Percentiles rank a stretch among this genome's conserved stretches.
Evolutionary conservation across 2,329 filamentous ascomycete species (phyloP).

Genomic region (Aspergillus fijiensis): DNA sequence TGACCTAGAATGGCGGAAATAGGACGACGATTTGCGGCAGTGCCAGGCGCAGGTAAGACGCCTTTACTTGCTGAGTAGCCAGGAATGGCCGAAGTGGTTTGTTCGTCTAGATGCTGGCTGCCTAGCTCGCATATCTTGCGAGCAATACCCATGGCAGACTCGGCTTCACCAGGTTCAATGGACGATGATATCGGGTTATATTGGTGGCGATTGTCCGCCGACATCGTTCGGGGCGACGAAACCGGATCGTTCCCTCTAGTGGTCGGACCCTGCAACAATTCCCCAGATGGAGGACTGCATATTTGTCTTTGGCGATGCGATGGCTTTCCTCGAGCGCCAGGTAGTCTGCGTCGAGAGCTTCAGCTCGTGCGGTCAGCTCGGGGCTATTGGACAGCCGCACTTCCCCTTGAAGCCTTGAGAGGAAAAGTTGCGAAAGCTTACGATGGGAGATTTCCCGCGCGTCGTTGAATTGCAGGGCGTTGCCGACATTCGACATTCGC

Average conservation of each 20-base stretch:
- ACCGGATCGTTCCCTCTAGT: not conserved
- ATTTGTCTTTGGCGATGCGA: not conserved
- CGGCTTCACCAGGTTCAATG: constrained; percentile 29
- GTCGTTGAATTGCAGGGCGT: constrained; percentile 1
- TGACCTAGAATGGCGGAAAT: constrained; percentile 30
- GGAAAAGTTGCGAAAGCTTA: not conserved
- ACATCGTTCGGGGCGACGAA: not conserved
- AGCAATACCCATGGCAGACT: constrained; percentile 39
- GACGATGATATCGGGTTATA: constrained; percentile 2
- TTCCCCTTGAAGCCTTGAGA: not conserved
- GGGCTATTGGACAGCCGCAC: not conserved
- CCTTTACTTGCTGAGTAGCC: constrained; percentile 25
- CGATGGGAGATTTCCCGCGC: constrained; percentile 14
- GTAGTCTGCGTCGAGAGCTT: not conserved
- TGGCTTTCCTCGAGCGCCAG: not conserved
- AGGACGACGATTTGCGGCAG: constrained; percentile 19
- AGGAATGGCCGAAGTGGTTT: constrained; percentile 38
- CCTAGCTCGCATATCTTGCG: constrained; percentile 32
- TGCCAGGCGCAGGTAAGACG: not conserved
- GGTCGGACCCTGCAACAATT: not conserved
- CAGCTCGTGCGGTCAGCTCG: not conserved
- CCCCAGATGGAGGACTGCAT: not conserved
- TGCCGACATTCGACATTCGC: constrained; percentile 27
- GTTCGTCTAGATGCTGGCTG: constrained; percentile 28
- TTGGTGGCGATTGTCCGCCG: not conserved